These are phyloP conservation scores for Cryphonectria nitschkei DNA, from an alignment of 2,329 filamentous ascomycete genomes.

Conservation along the genomic window DNA sequence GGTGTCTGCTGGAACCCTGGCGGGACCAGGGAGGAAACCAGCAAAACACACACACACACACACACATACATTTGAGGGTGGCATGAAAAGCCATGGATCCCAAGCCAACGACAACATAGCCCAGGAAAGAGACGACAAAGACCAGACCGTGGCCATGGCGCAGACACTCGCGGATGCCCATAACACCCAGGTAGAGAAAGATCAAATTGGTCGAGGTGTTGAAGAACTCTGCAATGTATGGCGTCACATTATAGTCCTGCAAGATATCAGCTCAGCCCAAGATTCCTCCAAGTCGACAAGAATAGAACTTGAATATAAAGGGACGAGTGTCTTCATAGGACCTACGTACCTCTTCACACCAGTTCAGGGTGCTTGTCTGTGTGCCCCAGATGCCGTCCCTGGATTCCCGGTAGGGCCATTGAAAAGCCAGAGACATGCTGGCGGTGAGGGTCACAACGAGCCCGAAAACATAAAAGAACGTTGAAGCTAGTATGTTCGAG, in stretches of 20 bases:
- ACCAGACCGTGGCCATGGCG: slow-evolving; percentile 74
- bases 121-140: slow-evolving; percentile 67
- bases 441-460: not conserved
- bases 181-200: slow-evolving; percentile 77
- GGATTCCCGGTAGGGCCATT: slow-evolving; percentile 41
- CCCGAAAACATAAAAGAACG: slow-evolving; percentile 10
- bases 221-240: slow-evolving; percentile 43
- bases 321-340: not conserved
- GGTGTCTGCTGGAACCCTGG: not conserved
- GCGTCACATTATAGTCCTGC: slow-evolving; percentile 39
- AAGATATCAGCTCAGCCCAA: slow-evolving; percentile 8
- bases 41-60: slow-evolving; percentile 56
- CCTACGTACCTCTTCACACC: slow-evolving; percentile 43
- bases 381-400: slow-evolving; percentile 44
- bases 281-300: not conserved
- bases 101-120: slow-evolving; percentile 57
- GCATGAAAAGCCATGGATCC: slow-evolving; percentile 62
- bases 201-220: slow-evolving; percentile 79
- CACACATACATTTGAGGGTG: slow-evolving; percentile 59
- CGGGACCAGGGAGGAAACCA: not conserved
- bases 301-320: not conserved
- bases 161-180: slow-evolving; percentile 75
- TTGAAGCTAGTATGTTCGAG: not conserved
- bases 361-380: slow-evolving; percentile 44
- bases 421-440: slow-evolving; percentile 31